These are phyloP conservation scores for Colletotrichum cereale DNA, from an alignment of 2,329 filamentous ascomycete species.

Conservation along the genomic window DNA sequence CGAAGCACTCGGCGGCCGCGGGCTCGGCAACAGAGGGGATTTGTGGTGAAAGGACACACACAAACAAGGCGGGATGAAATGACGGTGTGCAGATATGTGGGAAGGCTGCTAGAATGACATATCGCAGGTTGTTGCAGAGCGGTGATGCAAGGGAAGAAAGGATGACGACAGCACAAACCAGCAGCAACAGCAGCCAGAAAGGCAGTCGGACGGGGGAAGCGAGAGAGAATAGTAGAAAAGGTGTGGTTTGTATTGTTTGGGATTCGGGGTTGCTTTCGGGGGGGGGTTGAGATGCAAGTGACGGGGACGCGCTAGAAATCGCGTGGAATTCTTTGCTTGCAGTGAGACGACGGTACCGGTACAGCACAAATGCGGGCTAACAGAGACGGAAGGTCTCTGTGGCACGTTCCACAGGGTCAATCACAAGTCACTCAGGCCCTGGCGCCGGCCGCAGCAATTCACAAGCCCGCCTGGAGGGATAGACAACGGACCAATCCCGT, in stretches of 20 bases:
- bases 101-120: conserved; percentile 40
- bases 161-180: conserved; percentile 34
- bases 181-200: conserved; percentile 38
- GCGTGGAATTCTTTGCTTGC: conserved; percentile 39
- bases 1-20: conserved; percentile 39
- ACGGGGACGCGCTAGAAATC: conserved; percentile 40
- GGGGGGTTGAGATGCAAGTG: conserved; percentile 38
- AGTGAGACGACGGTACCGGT: conserved; percentile 7
- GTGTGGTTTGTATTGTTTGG: conserved; percentile 31
- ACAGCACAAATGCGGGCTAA: conserved; percentile 22
- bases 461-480: neutral
- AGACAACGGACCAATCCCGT: conserved; percentile 19
- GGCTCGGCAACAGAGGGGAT: conserved; percentile 34
- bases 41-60: conserved; percentile 37
- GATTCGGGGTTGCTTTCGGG: conserved; percentile 24
- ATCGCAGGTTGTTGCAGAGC: conserved; percentile 37
- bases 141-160: conserved; percentile 12
- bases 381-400: conserved; percentile 5
- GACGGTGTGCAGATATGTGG: conserved; percentile 39
- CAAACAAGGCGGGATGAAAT: conserved; percentile 39
- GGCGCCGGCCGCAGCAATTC: neutral
- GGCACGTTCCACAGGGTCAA: conserved; percentile 5
- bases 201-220: conserved; percentile 24
- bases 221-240: conserved; percentile 6
- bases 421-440: conserved; percentile 20